Percentiles rank a stretch among this genome's conserved stretches.
Conservation (phyloP, 192 early-diverging fungal species). For the Linnemannia exigua region DNA sequence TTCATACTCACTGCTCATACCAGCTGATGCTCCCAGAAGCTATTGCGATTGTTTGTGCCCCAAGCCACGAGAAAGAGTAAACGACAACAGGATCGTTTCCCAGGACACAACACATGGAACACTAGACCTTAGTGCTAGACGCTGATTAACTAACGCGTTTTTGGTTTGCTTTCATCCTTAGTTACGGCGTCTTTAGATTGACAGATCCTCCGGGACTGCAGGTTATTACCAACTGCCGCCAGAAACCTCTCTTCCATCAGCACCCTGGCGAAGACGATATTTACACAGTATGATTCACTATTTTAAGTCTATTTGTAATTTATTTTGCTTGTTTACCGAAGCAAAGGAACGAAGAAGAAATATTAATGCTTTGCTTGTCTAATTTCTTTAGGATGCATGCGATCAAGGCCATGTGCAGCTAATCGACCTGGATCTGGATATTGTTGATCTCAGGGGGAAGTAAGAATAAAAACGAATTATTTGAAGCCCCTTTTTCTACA, state of each 20-base stretch:
- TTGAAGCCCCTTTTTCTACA: too few species aligned
- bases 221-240: constrained; percentile 77
- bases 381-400: constrained; percentile 38
- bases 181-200: constrained; percentile 87
- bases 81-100: not conserved
- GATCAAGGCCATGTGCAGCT: constrained; percentile 49
- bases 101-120: not conserved
- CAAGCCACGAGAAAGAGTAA: constrained; percentile 74
- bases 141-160: not conserved
- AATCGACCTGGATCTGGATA: constrained; percentile 45
- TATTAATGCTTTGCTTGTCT: not conserved
- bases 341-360: not conserved
- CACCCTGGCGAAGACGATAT: constrained; percentile 73
- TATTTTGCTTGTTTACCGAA: not conserved
- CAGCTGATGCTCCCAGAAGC: constrained; percentile 94
- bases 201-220: constrained; percentile 91
- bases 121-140: not conserved
- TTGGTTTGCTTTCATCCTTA: constrained; percentile 28
- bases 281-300: constrained; percentile 59
- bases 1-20: constrained; percentile 94
- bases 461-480: not conserved
- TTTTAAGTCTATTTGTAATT: too few species aligned
- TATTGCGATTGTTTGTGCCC: constrained; percentile 92
- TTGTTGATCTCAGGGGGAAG: constrained; percentile 52
- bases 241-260: constrained; percentile 84